Evolutionary conservation across 495 filamentous ascomycete species (phyloP).

Genomic region (Aspergillus nanangensis): DNA sequence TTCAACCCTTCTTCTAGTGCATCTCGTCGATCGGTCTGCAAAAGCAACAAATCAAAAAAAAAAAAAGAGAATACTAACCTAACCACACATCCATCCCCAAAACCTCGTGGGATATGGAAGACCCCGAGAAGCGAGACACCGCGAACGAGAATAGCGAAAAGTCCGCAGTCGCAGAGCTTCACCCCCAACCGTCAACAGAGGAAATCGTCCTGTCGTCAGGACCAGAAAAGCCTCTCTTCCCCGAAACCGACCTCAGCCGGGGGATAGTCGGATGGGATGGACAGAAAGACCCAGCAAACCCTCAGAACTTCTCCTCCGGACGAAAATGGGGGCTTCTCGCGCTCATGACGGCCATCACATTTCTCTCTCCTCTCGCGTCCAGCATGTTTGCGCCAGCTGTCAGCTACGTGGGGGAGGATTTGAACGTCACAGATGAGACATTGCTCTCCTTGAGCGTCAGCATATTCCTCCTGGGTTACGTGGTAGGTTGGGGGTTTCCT

Average conservation of each 20-base stretch:
- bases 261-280: not conserved
- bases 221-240: not conserved
- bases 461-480: not conserved
- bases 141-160: not conserved
- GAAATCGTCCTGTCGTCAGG: not conserved
- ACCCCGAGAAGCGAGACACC: not conserved
- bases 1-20: too few relatives aligned
- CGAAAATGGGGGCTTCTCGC: not conserved
- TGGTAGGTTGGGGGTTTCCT: conserved; percentile 41
- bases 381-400: not conserved
- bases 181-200: not conserved
- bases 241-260: not conserved
- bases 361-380: not conserved
- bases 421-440: not conserved
- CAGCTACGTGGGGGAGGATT: not conserved
- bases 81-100: too few relatives aligned
- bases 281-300: not conserved
- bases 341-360: not conserved
- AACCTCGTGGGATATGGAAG: not conserved
- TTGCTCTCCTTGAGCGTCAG: not conserved
- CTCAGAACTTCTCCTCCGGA: not conserved
- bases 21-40: too few relatives aligned
- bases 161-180: not conserved
- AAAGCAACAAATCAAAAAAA: too few relatives aligned
- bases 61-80: too few relatives aligned